Evolutionary conservation across 768 basidiomycete species (phyloP), one percentile per base, ranked within the genome.

Genomic region (Lactifluus echinatus): DNA sequence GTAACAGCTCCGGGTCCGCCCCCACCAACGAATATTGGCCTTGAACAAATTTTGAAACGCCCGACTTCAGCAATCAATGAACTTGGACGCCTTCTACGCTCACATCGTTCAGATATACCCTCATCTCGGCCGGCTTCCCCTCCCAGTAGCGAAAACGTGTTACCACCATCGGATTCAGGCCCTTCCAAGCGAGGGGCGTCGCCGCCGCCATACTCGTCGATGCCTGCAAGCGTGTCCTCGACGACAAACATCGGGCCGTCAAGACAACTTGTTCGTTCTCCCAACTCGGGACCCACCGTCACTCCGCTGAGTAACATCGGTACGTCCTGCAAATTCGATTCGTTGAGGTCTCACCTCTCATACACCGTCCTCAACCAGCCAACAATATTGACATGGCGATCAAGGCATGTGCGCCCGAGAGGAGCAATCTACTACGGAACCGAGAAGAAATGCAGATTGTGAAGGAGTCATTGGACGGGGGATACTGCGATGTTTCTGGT

Each of bases 401-500:
- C 56, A 85, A 87, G 46, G 87, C 85, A 1, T 93, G 89, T 64
- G 77, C 79, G 47, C 78, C 80, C 4, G 89, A 93, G 70, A 78
- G 78, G 23, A 75, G 76, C 6, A 76, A 80, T 50, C 64, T 87
- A 15, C 65, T 93, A 10, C 75, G 75, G 49, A 89, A 87, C 66
- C 72, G 81, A 45, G 75, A 84, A 65, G 75, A 81, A 40, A 85
- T 90, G 84, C 79, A 80, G 57, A 73, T 76, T 47, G 79, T 93
- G 31, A 85, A 80, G 62, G 89, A 90, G 66, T 82, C 82, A 8
- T 65, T 87, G n/a, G 75, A 88, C 60, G 87, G 89, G 60, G 85
- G 87, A 2, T 93, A 92, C 65, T 92, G 90, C 61, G 90, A 93
- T 68, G 70, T 84, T 12, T 84, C 83, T 49, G 88, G 85, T 1